These are phyloP conservation scores for Melanogaster broomeanus DNA, from an alignment of 768 basidiomycete genomes.

Conservation along the genomic window DNA sequence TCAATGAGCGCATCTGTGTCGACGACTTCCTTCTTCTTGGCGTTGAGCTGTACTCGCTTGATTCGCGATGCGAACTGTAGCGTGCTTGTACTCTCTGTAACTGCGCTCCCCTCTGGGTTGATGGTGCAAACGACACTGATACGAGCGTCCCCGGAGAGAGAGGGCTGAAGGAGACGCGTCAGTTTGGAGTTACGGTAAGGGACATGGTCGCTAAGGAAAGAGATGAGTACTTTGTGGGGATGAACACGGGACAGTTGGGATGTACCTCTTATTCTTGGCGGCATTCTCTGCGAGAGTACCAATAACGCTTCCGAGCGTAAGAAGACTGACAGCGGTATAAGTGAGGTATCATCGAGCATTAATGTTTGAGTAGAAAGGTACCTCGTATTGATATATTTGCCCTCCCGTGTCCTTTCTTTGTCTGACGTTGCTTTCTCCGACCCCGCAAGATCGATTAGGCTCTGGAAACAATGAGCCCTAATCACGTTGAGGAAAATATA, in stretches of 20 bases:
- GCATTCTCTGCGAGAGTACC: conserved; percentile 89
- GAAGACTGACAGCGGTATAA: conserved; percentile 50
- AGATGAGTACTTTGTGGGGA: background rate
- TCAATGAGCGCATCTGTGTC: conserved; percentile 94
- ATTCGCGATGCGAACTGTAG: conserved; percentile 89
- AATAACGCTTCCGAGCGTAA: conserved; percentile 93
- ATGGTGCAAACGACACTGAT: conserved; percentile 97
- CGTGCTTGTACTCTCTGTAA: conserved; percentile 86
- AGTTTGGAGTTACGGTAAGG: conserved; percentile 96
- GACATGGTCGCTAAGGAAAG: conserved; percentile 68
- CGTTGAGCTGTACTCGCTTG: conserved; percentile 85
- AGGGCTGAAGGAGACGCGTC: conserved; percentile 92
- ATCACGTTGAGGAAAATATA: background rate
- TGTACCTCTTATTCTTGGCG: conserved; percentile 68
- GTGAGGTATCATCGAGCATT: background rate
- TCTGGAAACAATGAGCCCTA: conserved; percentile 42
- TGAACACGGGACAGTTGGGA: background rate
- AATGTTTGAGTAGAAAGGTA: conserved; percentile 18
- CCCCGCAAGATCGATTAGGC: conserved; percentile 93
- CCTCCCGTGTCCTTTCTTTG: conserved; percentile 94
- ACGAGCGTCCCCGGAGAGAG: conserved; percentile 90
- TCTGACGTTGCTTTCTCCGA: conserved; percentile 96
- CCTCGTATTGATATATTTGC: conserved; percentile 96
- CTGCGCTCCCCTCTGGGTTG: conserved; percentile 78
- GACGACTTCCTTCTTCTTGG: conserved; percentile 91